Evolutionary conservation across 2,329 filamentous ascomycete species (phyloP).

Genomic region (Ambrosiella xylebori): DNA sequence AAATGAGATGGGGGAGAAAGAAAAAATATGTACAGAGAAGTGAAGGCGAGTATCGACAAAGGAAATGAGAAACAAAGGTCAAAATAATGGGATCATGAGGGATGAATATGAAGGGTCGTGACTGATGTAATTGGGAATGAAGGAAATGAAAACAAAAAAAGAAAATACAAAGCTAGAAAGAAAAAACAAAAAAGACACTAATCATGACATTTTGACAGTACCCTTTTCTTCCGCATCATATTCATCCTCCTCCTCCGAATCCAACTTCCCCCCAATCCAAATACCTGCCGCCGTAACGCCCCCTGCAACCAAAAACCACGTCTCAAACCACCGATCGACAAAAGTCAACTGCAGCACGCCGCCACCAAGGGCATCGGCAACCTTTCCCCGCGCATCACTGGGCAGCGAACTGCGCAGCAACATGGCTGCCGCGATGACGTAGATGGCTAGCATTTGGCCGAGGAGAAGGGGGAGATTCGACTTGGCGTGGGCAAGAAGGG

Average conservation of each 20-base stretch:
- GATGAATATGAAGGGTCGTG: no score
- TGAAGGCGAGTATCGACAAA: no score
- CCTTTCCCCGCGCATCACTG: slow-evolving; percentile 56
- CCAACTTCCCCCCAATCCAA: slow-evolving; percentile 35
- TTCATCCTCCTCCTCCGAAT: slow-evolving; percentile 40
- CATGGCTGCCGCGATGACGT: slow-evolving; percentile 66
- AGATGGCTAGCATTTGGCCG: slow-evolving; percentile 66
- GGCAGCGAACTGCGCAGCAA: slow-evolving; percentile 49
- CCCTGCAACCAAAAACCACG: slow-evolving; percentile 61
- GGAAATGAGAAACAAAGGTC: no score
- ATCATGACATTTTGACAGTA: slow-evolving; percentile 49
- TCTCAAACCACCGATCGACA: slow-evolving; percentile 65
- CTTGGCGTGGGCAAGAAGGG: slow-evolving; percentile 59
- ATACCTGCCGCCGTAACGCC: slow-evolving; percentile 51
- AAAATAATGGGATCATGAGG: no score
- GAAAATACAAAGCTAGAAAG: background rate
- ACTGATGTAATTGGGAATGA: no score
- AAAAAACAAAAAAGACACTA: slow-evolving; percentile 6
- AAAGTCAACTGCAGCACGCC: slow-evolving; percentile 47
- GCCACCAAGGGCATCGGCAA: slow-evolving; percentile 55
- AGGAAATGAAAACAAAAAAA: background rate
- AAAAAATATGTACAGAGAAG: no score
- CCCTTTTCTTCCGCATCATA: slow-evolving; percentile 49
- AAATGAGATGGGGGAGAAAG: no score
- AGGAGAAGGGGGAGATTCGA: slow-evolving; percentile 64